These are phyloP conservation scores for Cercophora scortea DNA, from an alignment of 495 filamentous ascomycete genomes.

Conservation along the genomic window DNA sequence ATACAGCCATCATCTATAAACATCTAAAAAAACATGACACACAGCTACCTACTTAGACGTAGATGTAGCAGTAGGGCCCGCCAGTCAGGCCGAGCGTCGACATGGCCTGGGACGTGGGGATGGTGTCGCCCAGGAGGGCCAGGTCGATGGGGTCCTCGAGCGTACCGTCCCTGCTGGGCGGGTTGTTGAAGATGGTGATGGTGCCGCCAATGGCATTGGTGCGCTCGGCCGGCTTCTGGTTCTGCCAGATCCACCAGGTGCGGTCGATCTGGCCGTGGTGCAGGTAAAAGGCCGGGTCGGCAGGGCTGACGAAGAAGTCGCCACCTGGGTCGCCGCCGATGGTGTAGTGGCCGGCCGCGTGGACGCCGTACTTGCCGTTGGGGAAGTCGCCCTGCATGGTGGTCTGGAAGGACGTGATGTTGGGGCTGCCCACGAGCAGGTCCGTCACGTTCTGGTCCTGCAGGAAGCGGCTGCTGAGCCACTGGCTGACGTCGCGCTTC, in stretches of 20 bases:
- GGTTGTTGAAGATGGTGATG: conserved; percentile 15
- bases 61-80: conserved; percentile 26
- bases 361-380: conserved; percentile 45
- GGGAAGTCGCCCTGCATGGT: conserved; percentile 42
- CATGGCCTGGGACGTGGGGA: conserved; percentile 14
- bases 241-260: conserved; percentile 63
- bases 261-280: conserved; percentile 63
- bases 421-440: conserved; percentile 24
- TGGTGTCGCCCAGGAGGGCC: conserved; percentile 13
- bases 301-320: conserved; percentile 51
- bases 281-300: conserved; percentile 59
- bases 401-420: conserved; percentile 43
- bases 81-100: conserved; percentile 22
- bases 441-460: conserved; percentile 33
- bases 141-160: conserved; percentile 19
- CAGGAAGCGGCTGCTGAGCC: conserved; percentile 33
- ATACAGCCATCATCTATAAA: no score
- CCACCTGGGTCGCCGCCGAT: conserved; percentile 51
- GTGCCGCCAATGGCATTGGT: conserved; percentile 12
- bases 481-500: conserved; percentile 50
- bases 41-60: conserved; percentile 10
- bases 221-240: conserved; percentile 22
- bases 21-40: no score
- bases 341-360: conserved; percentile 57
- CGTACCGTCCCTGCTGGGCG: conserved; percentile 14